These are phyloP conservation scores for Talaromyces stipitatus DNA, from an alignment of 495 filamentous ascomycete species.

Conservation along the genomic window DNA sequence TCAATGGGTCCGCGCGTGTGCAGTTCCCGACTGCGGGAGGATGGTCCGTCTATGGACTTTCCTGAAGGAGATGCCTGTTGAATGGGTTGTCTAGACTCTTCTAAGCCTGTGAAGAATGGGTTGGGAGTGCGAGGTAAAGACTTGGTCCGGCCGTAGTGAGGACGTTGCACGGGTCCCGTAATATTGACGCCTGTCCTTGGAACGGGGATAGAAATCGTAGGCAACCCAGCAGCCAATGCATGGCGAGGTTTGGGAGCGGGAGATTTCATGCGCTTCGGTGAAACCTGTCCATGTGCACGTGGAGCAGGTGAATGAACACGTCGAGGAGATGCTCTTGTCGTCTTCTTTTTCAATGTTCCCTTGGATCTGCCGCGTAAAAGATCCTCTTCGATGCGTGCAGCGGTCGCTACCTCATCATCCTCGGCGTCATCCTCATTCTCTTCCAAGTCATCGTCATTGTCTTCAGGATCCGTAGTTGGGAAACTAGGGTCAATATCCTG, in stretches of 20 bases:
- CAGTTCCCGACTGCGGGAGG: conserved; percentile 34
- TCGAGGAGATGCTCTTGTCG: conserved; percentile 33
- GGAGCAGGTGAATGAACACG: conserved; percentile 52
- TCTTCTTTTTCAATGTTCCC: conserved; percentile 8
- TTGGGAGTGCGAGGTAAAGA: conserved; percentile 69
- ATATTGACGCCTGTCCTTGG: conserved; percentile 35
- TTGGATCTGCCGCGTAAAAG: conserved; percentile 29
- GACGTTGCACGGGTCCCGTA: conserved; percentile 55
- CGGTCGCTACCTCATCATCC: not conserved
- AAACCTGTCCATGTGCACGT: conserved; percentile 53
- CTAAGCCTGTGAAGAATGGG: conserved; percentile 48
- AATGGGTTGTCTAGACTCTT: conserved; percentile 23
- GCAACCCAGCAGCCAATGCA: conserved; percentile 7
- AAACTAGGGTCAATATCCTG: conserved; percentile 98
- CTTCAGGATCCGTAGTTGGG: conserved; percentile 85
- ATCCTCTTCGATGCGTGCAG: conserved; percentile 24
- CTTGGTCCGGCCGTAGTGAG: conserved; percentile 61
- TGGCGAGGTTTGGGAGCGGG: conserved; percentile 41
- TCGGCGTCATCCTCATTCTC: conserved; percentile 37
- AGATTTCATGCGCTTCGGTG: conserved; percentile 61
- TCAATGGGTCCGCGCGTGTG: conserved; percentile 83
- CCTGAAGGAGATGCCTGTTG: conserved; percentile 26
- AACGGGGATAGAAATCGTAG: conserved; percentile 20
- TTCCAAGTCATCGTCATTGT: conserved; percentile 64
- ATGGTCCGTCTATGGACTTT: conserved; percentile 29